phyloP scores from a whole-genome alignment of 192 early-diverging fungal genomes.

The Entomortierella chlamydospora region DNA sequence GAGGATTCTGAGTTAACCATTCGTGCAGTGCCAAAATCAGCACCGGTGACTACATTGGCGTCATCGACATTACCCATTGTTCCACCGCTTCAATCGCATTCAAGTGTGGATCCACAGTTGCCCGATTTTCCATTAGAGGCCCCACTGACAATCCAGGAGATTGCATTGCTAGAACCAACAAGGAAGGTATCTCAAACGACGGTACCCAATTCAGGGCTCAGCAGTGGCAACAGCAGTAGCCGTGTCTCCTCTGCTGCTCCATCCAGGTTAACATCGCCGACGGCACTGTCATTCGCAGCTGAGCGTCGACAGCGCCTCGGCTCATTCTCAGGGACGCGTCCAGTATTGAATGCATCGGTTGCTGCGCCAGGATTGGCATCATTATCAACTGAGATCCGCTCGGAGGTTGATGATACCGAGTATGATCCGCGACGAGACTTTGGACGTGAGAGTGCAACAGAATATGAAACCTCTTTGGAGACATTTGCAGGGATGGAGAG shows the following conservation, averaged over 20 bases:
- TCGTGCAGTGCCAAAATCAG: conserved; percentile 11
- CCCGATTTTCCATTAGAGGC: background rate
- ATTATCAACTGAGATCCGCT: conserved; percentile 11
- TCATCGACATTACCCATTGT: background rate
- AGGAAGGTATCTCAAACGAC: background rate
- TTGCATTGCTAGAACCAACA: conserved; percentile 39
- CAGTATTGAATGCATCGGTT: background rate
- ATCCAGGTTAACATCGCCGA: conserved; percentile 37
- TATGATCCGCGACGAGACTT: conserved; percentile 23
- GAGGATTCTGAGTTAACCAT: conserved; percentile 5
- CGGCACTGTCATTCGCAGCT: background rate
- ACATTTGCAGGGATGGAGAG: conserved; percentile 29
- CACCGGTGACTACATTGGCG: conserved; percentile 7
- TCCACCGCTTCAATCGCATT: conserved; percentile 11
- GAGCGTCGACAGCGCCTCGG: conserved; percentile 4
- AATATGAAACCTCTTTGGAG: conserved; percentile 45
- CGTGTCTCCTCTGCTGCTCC: conserved; percentile 20
- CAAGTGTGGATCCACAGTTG: conserved; percentile 5
- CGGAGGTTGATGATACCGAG: conserved; percentile 35
- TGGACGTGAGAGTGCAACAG: conserved; percentile 38
- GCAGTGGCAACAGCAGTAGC: conserved; percentile 33
- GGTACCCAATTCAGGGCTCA: background rate
- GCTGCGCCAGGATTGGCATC: background rate
- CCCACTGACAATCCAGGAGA: conserved; percentile 31
- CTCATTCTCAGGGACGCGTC: background rate